phyloP scores from a whole-genome alignment of 805 yeast species.

The Nematodospora valgi region DNA sequence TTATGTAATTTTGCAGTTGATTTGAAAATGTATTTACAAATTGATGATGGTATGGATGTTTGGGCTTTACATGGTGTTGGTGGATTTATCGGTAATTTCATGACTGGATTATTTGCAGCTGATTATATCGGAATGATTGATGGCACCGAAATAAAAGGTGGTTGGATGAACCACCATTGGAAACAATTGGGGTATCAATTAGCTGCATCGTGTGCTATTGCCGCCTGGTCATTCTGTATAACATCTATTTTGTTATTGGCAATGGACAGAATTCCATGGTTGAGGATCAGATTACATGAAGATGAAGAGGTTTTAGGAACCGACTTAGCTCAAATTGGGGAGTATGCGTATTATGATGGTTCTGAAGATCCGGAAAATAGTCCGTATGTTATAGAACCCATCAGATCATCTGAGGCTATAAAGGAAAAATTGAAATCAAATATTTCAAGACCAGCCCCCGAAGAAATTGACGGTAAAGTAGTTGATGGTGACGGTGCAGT shows the following conservation, averaged over 20 bases:
- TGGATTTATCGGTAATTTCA: constrained; percentile 75
- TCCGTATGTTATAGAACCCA: constrained; percentile 71
- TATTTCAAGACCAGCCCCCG: constrained; percentile 13
- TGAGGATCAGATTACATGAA: constrained; percentile 76
- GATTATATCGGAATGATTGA: constrained; percentile 85
- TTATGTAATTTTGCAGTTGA: constrained; percentile 86
- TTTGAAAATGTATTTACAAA: constrained; percentile 62
- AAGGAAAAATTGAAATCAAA: constrained; percentile 24
- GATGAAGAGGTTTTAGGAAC: constrained; percentile 89
- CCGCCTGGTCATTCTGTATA: constrained; percentile 71
- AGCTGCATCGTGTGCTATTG: constrained; percentile 70
- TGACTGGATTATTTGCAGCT: constrained; percentile 92
- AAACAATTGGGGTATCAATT: constrained; percentile 85
- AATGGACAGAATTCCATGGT: constrained; percentile 75
- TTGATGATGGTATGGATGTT: constrained; percentile 95
- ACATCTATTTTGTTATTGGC: constrained; percentile 64
- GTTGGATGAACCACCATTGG: constrained; percentile 84
- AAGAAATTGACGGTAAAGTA: constrained; percentile 12
- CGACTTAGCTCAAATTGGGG: constrained; percentile 89
- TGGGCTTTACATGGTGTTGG: constrained; percentile 94
- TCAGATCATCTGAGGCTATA: constrained; percentile 55
- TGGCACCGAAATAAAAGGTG: constrained; percentile 72
- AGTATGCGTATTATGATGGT: constrained; percentile 70
- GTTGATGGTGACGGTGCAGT: constrained; percentile 16
- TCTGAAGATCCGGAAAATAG: constrained; percentile 46